Base-by-base conservation (phyloP, 1,284 basidiomycete species). In the Ustilago cynodontis region DNA sequence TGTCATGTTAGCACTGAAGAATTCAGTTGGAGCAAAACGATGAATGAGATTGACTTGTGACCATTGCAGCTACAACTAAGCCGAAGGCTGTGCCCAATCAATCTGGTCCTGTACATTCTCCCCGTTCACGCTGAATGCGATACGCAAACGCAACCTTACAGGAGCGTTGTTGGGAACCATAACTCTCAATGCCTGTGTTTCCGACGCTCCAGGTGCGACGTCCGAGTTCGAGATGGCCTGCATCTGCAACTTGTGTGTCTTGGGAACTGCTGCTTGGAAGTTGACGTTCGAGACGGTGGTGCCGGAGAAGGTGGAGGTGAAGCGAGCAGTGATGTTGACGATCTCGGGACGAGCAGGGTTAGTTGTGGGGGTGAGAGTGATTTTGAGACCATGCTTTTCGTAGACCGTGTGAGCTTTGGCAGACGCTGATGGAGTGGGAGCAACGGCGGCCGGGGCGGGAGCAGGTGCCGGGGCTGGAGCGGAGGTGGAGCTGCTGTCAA, bases 201-300 rank as follows among this genome's bases (percentile, higher is more conserved):
- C 96, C 20, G 90, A 90, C 10, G 90, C 87, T 1, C 94, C 94
- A 0, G 94, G 92, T 16, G 87, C 88, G 26, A 99, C 89, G 59
- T 91, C 91, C 11, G 92, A 87, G 86, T 92, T 95, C 9, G 94
- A 95, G 91, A 99, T 98, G 6, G 96, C 94, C 67, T 95, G 90
- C 96, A 99, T 99, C 86, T 98, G 95, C 65, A 99, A 87, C 86
- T 98, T 95, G 88, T 98, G 96, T 0, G 94, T 94, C 90, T 95
- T 98, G 3, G 97, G 97, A 10, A 99, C 97, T 3, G 97, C 97
- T 50, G 95, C 97, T 86, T 99, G 96, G 89, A 99, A 97, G 85
- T 92, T 94, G 69, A 99, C 88, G 1, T 89, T 90, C 4, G 56
- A 52, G 28, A 81, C 55, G 49, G 61, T 50, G 16, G 88, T 88